Evolutionary conservation across 495 filamentous ascomycete species (phyloP).

Genomic region (Penicillium robsamsonii): DNA sequence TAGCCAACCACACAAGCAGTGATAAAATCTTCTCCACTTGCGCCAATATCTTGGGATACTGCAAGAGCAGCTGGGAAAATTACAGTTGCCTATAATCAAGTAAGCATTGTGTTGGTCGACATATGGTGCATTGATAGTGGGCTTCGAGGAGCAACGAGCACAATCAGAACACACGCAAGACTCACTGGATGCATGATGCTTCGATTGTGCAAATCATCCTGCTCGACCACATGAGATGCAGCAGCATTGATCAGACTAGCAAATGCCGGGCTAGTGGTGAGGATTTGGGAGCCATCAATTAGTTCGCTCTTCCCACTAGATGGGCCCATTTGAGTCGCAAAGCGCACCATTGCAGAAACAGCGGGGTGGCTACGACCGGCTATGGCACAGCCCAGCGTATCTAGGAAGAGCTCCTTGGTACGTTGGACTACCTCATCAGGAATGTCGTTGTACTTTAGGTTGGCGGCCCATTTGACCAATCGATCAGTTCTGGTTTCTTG

Average conservation of each 20-base stretch:
- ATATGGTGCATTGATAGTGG: neutral
- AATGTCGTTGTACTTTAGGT: conserved; percentile 30
- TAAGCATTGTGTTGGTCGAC: neutral
- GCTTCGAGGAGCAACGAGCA: neutral
- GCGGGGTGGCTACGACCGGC: conserved; percentile 37
- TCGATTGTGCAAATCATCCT: conserved; percentile 40
- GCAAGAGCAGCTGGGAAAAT: conserved; percentile 36
- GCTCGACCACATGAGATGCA: conserved; percentile 38
- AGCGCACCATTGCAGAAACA: conserved; percentile 28
- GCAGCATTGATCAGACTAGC: conserved; percentile 37
- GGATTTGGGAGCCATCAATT: conserved; percentile 25
- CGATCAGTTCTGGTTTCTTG: conserved; percentile 23
- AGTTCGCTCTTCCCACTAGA: conserved; percentile 33
- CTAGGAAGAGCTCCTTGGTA: conserved; percentile 38
- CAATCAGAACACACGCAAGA: conserved; percentile 1
- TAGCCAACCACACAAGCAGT: conserved; percentile 39
- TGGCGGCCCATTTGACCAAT: conserved; percentile 27
- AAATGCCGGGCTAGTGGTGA: conserved; percentile 32
- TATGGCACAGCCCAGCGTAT: conserved; percentile 35
- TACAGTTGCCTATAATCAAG: conserved; percentile 28
- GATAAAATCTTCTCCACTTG: conserved; percentile 35
- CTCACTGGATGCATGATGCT: conserved; percentile 41
- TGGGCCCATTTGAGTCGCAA: conserved; percentile 33
- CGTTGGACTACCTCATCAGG: conserved; percentile 31
- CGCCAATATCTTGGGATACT: conserved; percentile 32